These are phyloP conservation scores for Nakazawaea ernobii DNA, from an alignment of 805 yeast species.

Conservation along the genomic window DNA sequence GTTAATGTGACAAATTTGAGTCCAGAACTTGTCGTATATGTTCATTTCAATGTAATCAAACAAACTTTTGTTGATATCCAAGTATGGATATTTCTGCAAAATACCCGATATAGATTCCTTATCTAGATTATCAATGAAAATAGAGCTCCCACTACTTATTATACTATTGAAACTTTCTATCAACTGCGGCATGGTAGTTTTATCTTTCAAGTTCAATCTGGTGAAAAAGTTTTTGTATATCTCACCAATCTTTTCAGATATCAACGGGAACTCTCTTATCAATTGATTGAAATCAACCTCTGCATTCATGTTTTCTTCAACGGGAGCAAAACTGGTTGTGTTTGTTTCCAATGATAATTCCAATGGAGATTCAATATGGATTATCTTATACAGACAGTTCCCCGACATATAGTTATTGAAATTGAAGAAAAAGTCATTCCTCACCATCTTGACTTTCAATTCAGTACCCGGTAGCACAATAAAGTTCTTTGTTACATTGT, in stretches of 20 bases:
- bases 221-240: constrained; percentile 34
- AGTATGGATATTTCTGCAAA: constrained; percentile 26
- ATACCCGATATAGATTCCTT: constrained; percentile 21
- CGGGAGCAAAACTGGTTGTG: not conserved
- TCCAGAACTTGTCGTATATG: constrained; percentile 65
- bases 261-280: constrained; percentile 30
- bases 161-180: constrained; percentile 22
- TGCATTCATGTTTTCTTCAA: not conserved
- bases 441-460: constrained; percentile 35
- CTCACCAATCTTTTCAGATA: constrained; percentile 31
- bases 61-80: constrained; percentile 48
- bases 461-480: constrained; percentile 46
- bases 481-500: constrained; percentile 48
- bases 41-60: constrained; percentile 70
- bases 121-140: constrained; percentile 27
- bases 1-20: constrained; percentile 22
- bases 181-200: constrained; percentile 21
- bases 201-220: constrained; percentile 28
- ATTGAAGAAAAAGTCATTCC: constrained; percentile 42
- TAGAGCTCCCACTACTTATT: constrained; percentile 25
- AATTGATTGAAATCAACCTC: constrained; percentile 29
- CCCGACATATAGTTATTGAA: constrained; percentile 57
- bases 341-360: constrained; percentile 12
- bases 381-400: constrained; percentile 49
- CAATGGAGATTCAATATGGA: constrained; percentile 53